Evolutionary conservation across 768 basidiomycete species (phyloP).

Genomic region (Cystobasidium ongulense): DNA sequence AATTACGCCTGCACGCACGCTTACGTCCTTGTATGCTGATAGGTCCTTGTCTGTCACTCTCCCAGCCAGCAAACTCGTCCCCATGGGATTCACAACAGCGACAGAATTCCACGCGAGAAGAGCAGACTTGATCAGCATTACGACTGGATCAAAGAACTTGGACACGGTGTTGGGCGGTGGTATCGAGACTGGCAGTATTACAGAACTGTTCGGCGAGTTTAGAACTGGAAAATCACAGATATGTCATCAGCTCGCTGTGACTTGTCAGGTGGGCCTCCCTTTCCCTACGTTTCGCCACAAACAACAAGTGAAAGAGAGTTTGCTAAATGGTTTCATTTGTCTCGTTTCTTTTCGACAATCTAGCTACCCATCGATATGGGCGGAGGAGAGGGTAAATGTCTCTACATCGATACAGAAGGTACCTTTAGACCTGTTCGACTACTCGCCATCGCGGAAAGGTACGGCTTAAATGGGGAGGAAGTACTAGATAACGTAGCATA

Average conservation of each 20-base stretch:
- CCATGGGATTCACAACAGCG: slow-evolving; percentile 94
- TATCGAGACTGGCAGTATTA: slow-evolving; percentile 96
- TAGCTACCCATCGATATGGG: slow-evolving; percentile 89
- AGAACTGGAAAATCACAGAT: slow-evolving; percentile 96
- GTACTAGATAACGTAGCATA: slow-evolving; percentile 98
- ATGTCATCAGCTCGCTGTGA: slow-evolving; percentile 95
- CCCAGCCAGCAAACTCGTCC: slow-evolving; percentile 86
- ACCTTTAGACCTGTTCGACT: slow-evolving; percentile 95
- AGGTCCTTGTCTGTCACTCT: neutral
- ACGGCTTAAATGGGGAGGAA: slow-evolving; percentile 94
- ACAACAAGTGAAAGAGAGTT: neutral
- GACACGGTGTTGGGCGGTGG: slow-evolving; percentile 97
- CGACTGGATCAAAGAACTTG: slow-evolving; percentile 90
- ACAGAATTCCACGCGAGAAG: slow-evolving; percentile 93
- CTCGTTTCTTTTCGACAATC: too few species aligned
- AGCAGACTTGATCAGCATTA: slow-evolving; percentile 90
- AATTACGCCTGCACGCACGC: neutral
- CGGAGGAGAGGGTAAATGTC: slow-evolving; percentile 95
- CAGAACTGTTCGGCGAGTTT: slow-evolving; percentile 97
- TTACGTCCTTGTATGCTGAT: neutral
- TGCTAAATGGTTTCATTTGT: neutral
- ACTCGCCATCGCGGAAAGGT: slow-evolving; percentile 87
- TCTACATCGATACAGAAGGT: slow-evolving; percentile 98
- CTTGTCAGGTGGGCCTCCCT: slow-evolving; percentile 60
- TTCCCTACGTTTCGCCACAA: neutral